Evolutionary conservation across 164 flowering plant species (phyloP), one percentile per base, ranked within the genome.

Genomic region (Kalanchoe fedtschenkoi): DNA sequence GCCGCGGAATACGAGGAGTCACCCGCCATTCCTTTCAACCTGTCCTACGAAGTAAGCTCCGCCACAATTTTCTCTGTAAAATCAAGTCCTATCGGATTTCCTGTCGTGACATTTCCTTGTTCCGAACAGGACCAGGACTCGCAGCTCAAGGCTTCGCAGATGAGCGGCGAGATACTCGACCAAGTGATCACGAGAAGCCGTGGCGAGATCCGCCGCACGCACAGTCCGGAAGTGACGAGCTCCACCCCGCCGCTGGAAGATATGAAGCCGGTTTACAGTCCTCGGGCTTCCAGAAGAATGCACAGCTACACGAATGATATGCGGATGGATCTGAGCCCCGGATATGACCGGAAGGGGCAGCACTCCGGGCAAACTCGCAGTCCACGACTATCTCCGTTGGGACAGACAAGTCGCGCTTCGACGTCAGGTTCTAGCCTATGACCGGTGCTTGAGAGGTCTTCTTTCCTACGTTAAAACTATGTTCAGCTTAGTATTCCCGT

Each of bases 1-100:
- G 95, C 95, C 37, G 89, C 97, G 34, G 97, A 85, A 68, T 91
- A 91, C 68, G 97, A 89, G 74, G 97, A 91, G 72, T 79, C 84
- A 51, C 90, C 92, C 34, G 83, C 93, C 1, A 61, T 81, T 39
- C 30, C 87, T 60, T 87, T 72, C 77, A 81, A 77, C 66, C 42
- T 81, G 68, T 55, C 89, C 61, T 73, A 75, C 62, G 82, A 82
- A 66, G 97, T 91, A 79, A 78, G 91, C 61, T 42, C n/a, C 46
- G 16, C 35, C 59, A 57, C 1, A 54, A 17, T 35, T 15, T 4
- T 26, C 60, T 42, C 46, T 19, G 29, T 60, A 68, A 26, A 6
- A 28, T 24, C 28, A 34, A n/a, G 15, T 15, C n/a, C 6, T 33
- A 26, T 34, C 30, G 42, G 26, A 8, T 55, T 39, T 10, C 55